Evolutionary conservation across 805 yeast genomes (phyloP).

Genomic region (Cephaloascus fragrans): DNA sequence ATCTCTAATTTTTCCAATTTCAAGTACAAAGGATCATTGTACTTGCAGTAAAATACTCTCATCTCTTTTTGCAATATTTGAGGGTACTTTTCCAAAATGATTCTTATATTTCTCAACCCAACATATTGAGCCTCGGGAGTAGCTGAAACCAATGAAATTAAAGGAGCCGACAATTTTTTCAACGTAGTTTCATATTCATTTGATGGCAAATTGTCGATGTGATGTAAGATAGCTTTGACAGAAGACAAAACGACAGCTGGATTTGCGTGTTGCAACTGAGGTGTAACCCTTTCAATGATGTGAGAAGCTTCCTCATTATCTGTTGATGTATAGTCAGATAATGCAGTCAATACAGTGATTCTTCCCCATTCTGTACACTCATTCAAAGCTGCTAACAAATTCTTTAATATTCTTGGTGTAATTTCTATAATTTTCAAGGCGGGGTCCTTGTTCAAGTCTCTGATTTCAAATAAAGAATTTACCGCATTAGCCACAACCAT

Average conservation of each 20-base stretch:
- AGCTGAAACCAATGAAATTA: slow-evolving; percentile 78
- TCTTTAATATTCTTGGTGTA: slow-evolving; percentile 35
- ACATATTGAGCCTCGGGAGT: slow-evolving; percentile 95
- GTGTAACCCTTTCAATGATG: slow-evolving; percentile 81
- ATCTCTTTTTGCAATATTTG: slow-evolving; percentile 65
- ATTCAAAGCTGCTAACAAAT: slow-evolving; percentile 73
- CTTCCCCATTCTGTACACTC: slow-evolving; percentile 99
- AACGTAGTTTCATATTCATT: slow-evolving; percentile 35
- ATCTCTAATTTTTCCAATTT: slow-evolving; percentile 73
- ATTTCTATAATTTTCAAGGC: slow-evolving; percentile 23
- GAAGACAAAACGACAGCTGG: slow-evolving; percentile 89
- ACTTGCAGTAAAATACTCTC: slow-evolving; percentile 84
- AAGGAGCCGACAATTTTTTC: slow-evolving; percentile 72
- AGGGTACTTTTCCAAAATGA: slow-evolving; percentile 85
- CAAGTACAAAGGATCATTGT: slow-evolving; percentile 71
- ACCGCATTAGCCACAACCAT: slow-evolving; percentile 96
- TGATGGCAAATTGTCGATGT: slow-evolving; percentile 39
- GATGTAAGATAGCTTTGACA: slow-evolving; percentile 70
- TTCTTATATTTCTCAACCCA: slow-evolving; percentile 82
- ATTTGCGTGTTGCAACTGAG: slow-evolving; percentile 94
- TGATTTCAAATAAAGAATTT: slow-evolving; percentile 76
- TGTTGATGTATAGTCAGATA: slow-evolving; percentile 57
- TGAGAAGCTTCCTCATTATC: slow-evolving; percentile 64
- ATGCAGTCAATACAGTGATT: slow-evolving; percentile 74
- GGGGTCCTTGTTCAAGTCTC: slow-evolving; percentile 50